Percentiles rank a stretch among this genome's conserved stretches.
These are phyloP conservation scores for Plasmodium coatneyi DNA, from an alignment of 169 alveolate genomes.

Conservation along the genomic window DNA sequence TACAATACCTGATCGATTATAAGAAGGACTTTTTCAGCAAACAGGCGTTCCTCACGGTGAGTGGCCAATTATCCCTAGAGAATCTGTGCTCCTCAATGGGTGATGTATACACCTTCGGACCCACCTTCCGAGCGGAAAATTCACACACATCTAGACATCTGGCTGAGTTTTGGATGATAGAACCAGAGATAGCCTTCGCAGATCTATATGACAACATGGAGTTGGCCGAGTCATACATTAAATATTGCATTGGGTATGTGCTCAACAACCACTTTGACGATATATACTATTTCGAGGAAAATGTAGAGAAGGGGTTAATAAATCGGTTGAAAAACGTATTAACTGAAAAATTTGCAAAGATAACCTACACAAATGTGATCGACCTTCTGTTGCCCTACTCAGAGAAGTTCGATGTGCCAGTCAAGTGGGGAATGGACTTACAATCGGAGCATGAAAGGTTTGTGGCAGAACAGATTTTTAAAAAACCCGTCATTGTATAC, in stretches of 20 bases:
- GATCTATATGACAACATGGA: constrained; percentile 95
- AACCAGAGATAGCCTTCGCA: constrained; percentile 98
- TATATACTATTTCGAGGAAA: constrained; percentile 89
- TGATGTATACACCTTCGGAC: constrained; percentile 99
- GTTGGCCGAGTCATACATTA: constrained; percentile 96
- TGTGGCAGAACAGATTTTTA: constrained; percentile 95
- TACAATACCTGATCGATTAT: constrained; percentile 79
- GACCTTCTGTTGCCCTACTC: constrained; percentile 88
- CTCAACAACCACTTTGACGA: constrained; percentile 94
- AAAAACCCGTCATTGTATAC: constrained; percentile 97
- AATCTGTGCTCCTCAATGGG: constrained; percentile 95
- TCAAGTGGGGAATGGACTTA: constrained; percentile 97
- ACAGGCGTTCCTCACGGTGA: constrained; percentile 97
- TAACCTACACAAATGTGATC: constrained; percentile 98
- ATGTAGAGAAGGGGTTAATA: constrained; percentile 92
- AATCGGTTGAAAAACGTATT: constrained; percentile 89
- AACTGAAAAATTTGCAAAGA: constrained; percentile 93
- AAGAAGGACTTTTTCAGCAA: constrained; percentile 96
- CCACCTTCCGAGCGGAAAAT: constrained; percentile 99
- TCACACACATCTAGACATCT: constrained; percentile 97
- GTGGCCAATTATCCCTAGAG: constrained; percentile 97
- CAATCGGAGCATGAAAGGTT: constrained; percentile 98
- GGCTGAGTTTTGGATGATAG: constrained; percentile 99
- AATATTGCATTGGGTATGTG: constrained; percentile 93
- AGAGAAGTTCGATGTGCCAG: constrained; percentile 78